A percentile compares a stretch with the other conserved stretches of the same genome.
These are phyloP conservation scores for Knoxia roxburghii DNA, from an alignment of 257 asterid species.

Conservation along the genomic window DNA sequence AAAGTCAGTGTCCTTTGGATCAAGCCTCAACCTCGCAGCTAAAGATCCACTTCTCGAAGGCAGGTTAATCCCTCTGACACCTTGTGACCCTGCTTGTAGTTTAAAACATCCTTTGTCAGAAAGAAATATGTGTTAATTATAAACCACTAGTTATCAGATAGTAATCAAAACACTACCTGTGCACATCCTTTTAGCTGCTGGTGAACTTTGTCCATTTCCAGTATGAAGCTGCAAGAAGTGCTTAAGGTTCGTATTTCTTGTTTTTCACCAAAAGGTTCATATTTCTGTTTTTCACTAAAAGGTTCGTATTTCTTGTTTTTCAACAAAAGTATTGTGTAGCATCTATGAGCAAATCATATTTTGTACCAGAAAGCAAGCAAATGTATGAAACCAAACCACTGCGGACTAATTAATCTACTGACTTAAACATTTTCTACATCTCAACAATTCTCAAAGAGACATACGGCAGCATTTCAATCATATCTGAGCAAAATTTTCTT, in stretches of 20 bases:
- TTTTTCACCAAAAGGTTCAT: conserved; percentile 13
- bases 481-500: not conserved
- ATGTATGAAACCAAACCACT: not conserved
- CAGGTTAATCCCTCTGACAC: conserved; percentile 36
- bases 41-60: conserved; percentile 49
- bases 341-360: not conserved
- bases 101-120: conserved; percentile 25
- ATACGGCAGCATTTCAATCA: not conserved
- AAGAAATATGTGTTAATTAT: conserved; percentile 4
- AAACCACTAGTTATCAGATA: not conserved
- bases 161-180: conserved; percentile 46
- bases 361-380: not conserved
- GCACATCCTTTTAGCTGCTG: conserved; percentile 65
- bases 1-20: conserved; percentile 74
- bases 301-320: conserved; percentile 5
- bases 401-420: not conserved
- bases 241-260: conserved; percentile 10
- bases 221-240: conserved; percentile 80
- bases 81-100: conserved; percentile 45
- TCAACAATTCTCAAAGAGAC: not conserved
- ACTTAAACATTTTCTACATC: not conserved
- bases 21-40: conserved; percentile 72
- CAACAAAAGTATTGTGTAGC: no score
- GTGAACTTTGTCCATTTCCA: conserved; percentile 57
- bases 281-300: conserved; percentile 9